Evolutionary conservation across 2,329 filamentous ascomycete species (phyloP).

Genomic region (Diaporthe ampelina): DNA sequence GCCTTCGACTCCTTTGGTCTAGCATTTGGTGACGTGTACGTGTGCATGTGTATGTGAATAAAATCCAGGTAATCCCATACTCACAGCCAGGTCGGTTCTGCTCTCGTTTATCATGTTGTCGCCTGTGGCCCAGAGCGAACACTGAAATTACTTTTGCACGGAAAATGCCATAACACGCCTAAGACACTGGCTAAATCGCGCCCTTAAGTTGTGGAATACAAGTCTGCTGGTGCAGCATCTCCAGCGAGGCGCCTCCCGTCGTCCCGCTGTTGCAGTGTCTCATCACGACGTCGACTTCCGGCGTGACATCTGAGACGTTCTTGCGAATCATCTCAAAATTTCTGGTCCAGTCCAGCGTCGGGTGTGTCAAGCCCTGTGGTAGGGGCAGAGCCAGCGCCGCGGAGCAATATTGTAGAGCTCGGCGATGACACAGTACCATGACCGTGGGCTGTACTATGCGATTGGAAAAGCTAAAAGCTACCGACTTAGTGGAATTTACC

Average conservation of each 20-base stretch:
- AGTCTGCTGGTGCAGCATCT: slow-evolving; percentile 45
- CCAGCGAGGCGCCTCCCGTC: slow-evolving; percentile 44
- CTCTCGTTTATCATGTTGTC: slow-evolving; percentile 44
- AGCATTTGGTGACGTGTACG: too few relatives aligned
- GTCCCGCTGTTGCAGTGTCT: slow-evolving; percentile 44
- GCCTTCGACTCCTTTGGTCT: background rate
- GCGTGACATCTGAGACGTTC: slow-evolving; percentile 40
- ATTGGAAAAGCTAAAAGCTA: background rate
- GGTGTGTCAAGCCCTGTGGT: slow-evolving; percentile 39
- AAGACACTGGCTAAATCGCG: slow-evolving; percentile 46
- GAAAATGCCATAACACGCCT: slow-evolving; percentile 44
- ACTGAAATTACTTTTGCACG: background rate
- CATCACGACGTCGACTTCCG: slow-evolving; percentile 44
- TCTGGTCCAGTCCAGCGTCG: slow-evolving; percentile 43
- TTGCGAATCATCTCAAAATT: slow-evolving; percentile 41
- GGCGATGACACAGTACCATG: background rate
- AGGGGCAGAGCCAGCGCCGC: too few relatives aligned
- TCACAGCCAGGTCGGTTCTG: slow-evolving; percentile 44
- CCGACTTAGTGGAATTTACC: background rate
- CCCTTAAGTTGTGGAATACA: slow-evolving; percentile 36
- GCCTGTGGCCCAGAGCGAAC: background rate
- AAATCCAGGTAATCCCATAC: background rate
- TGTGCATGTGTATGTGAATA: background rate
- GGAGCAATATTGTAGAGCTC: background rate
- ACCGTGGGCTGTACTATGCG: background rate